A percentile compares a stretch with the other conserved stretches of the same genome.
These are phyloP conservation scores for Verticillium nonalfalfae DNA, from an alignment of 2,329 filamentous ascomycete species.

Conservation along the genomic window DNA sequence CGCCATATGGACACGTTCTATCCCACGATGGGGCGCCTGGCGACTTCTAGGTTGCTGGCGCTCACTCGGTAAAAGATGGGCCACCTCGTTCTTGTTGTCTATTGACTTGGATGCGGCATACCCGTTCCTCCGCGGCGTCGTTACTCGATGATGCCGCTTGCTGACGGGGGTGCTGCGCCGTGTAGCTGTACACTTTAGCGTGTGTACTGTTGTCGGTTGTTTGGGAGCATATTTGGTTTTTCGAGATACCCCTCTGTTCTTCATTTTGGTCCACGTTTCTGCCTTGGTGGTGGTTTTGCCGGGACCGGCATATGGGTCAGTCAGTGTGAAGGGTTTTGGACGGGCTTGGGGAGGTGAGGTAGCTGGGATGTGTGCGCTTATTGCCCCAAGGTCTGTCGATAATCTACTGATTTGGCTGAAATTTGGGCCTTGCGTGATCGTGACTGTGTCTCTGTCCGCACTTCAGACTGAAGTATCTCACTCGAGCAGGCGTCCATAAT, in stretches of 20 bases:
- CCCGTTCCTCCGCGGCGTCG: not conserved
- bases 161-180: not conserved
- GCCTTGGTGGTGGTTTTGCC: not conserved
- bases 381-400: not conserved
- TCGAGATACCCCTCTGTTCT: slow-evolving; percentile 14
- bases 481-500: too few relatives aligned
- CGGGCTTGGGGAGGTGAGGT: not conserved
- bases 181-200: slow-evolving; percentile 3
- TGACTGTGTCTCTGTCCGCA: not conserved
- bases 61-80: slow-evolving; percentile 4
- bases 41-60: slow-evolving; percentile 1
- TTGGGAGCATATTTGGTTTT: slow-evolving; percentile 10
- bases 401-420: not conserved
- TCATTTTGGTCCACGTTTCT: not conserved
- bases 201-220: slow-evolving; percentile 3
- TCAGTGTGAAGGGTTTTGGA: not conserved
- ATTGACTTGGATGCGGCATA: not conserved
- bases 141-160: not conserved
- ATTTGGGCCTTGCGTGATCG: not conserved
- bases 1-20: not conserved
- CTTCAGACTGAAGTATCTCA: too few relatives aligned
- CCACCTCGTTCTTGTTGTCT: not conserved
- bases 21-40: slow-evolving; percentile 1
- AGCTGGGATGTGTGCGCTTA: not conserved
- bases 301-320: slow-evolving; percentile 1